Evolutionary conservation across 2,329 filamentous ascomycete species (phyloP), one percentile per base, ranked within the genome.

Genomic region (Sarocladium brachiariae): DNA sequence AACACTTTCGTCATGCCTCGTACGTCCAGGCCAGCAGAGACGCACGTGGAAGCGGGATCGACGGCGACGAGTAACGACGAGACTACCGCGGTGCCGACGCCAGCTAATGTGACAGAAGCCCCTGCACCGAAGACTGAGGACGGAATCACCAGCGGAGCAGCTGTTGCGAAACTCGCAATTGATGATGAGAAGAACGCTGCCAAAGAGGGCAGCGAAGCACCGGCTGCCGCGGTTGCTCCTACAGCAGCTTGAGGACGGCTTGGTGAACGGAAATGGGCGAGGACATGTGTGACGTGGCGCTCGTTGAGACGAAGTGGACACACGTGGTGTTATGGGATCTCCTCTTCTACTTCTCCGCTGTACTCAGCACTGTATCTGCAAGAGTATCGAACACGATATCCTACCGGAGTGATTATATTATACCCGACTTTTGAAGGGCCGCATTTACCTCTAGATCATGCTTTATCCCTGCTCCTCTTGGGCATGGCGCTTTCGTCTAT

Each of bases 1-100:
- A 74, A 69, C 61, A 66, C 64, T 4, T 74, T 43, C 27, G 25
- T 33, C 16, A 49, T 62, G 1, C 59, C 60, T n/a, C 8, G 11
- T 11, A 6, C 25, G 11, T 4, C 10, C 47, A 31, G 49, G 37
- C 38, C 10, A 2, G 35, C 47, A 24, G 48, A 53, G 18, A 33
- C 51, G 27, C 49, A 54, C 19, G 53, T 50, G 23, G 37, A 31
- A 10, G 46, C 43, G 3, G 24, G 19, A 10, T 33, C 24, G 3
- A 55, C 1, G 51, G 55, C 5, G 52, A 57, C 1, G 60, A 63
- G 51, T 61, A 58, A 4, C 65, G 63, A 1, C 3, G 62, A 63
- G 52, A 62, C 61, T 0, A 51, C 54, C 2, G 59, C 55, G 7
- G 50, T 47, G 23, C 53, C 55, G 24, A 54, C 51, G 23, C 52